phyloP scores from a whole-genome alignment of 129 eudicot genomes.

The Calendula officinalis region DNA sequence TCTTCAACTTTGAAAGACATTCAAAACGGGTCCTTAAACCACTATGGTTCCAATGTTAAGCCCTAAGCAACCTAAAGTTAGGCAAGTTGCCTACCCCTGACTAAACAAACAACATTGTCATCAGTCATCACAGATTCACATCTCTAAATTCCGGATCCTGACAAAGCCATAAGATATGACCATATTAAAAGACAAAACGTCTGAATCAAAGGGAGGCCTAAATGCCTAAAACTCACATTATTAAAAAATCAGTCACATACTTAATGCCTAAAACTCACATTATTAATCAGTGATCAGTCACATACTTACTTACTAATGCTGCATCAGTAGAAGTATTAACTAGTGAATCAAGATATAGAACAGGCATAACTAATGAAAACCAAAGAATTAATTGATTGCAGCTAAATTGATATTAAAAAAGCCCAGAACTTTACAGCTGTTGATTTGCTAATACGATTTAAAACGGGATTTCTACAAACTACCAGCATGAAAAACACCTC shows the following conservation, averaged over 20 bases:
- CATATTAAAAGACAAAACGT: background rate
- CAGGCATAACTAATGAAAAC: background rate
- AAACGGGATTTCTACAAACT: conserved; percentile 28
- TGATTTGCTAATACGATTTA: conserved; percentile 24
- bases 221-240: background rate
- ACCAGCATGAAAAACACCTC: conserved; percentile 16
- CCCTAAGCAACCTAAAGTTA: background rate
- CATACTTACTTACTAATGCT: conserved; percentile 1
- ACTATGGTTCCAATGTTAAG: background rate
- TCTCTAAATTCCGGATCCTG: background rate
- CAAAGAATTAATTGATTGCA: conserved; percentile 21
- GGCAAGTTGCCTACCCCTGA: background rate
- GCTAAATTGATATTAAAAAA: conserved; percentile 25
- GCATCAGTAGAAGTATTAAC: background rate
- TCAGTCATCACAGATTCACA: background rate
- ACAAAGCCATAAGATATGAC: background rate
- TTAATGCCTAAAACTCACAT: background rate
- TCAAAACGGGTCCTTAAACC: background rate
- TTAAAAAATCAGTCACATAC: conserved; percentile 10
- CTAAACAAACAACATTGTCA: conserved; percentile 1
- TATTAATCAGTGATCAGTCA: background rate
- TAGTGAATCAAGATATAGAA: background rate
- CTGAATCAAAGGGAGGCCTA: background rate
- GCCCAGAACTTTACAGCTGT: conserved; percentile 34
- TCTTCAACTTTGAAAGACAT: conserved; percentile 1